Percentiles rank a stretch among this genome's conserved stretches.
These are phyloP conservation scores for Epichloe hybrida DNA, from an alignment of 2,329 filamentous ascomycete genomes.

Conservation along the genomic window DNA sequence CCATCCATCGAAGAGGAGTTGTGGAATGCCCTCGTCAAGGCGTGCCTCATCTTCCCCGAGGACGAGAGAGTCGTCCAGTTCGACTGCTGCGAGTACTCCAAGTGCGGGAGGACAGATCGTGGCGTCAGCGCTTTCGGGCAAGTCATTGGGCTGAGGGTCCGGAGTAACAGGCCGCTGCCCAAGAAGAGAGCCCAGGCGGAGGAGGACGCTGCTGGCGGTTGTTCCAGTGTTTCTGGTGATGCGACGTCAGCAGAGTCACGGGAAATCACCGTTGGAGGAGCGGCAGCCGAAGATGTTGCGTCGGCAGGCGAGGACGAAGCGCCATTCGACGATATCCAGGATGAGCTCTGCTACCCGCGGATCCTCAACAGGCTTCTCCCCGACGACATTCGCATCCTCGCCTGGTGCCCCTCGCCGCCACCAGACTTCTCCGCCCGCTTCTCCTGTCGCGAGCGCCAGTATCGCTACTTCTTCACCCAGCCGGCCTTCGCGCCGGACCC, in stretches of 20 bases:
- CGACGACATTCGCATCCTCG: constrained; percentile 76
- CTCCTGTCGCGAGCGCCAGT: constrained; percentile 79
- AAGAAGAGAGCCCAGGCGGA: constrained; percentile 13
- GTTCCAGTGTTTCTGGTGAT: constrained; percentile 3
- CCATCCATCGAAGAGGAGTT: constrained; percentile 86
- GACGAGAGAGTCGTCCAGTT: constrained; percentile 56
- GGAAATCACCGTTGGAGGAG: neutral
- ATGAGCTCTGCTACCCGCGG: constrained; percentile 75
- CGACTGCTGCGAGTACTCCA: constrained; percentile 79
- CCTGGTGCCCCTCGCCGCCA: constrained; percentile 81
- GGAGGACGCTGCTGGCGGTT: constrained; percentile 8
- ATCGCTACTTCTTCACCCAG: constrained; percentile 96
- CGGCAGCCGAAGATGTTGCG: constrained; percentile 1
- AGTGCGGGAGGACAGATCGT: constrained; percentile 84
- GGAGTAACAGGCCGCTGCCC: constrained; percentile 63
- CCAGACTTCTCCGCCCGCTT: constrained; percentile 78
- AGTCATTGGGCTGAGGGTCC: constrained; percentile 70
- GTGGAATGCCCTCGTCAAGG: constrained; percentile 79
- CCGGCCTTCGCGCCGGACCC: constrained; percentile 62
- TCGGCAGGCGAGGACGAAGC: constrained; percentile 5
- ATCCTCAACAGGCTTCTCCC: constrained; percentile 81
- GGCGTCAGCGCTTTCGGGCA: constrained; percentile 96
- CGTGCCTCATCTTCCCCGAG: constrained; percentile 65
- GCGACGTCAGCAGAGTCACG: too few relatives aligned
- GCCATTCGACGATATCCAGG: constrained; percentile 51